Conservation (phyloP, 106 monocot genomes). For the Narthecium ossifragum region DNA sequence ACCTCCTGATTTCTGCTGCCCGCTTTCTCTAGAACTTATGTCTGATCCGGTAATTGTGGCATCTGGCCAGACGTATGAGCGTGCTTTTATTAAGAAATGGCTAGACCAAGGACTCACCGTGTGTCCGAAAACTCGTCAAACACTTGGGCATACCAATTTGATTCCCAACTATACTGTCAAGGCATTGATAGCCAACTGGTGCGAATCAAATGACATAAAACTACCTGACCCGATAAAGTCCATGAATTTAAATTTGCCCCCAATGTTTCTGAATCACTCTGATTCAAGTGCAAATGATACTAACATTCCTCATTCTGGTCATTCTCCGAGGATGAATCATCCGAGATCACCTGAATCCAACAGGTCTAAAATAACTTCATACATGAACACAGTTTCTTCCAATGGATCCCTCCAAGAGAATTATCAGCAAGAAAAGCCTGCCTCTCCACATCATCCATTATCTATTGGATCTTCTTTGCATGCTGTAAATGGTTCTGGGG, state of each 20-base stretch:
- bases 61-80: conserved; percentile 93
- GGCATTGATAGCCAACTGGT: conserved; percentile 85
- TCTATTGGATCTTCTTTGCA: conserved; percentile 12
- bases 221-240: conserved; percentile 64
- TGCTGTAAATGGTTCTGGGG: conserved; percentile 24
- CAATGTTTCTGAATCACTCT: conserved; percentile 17
- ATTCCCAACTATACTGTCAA: conserved; percentile 96
- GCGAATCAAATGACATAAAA: conserved; percentile 70
- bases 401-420: conserved; percentile 35
- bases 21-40: conserved; percentile 89
- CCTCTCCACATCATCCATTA: conserved; percentile 10
- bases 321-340: conserved; percentile 12
- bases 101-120: conserved; percentile 82
- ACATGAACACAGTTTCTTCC: conserved; percentile 15
- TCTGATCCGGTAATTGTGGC: conserved; percentile 93
- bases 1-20: conserved; percentile 88
- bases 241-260: conserved; percentile 36
- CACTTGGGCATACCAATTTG: conserved; percentile 70
- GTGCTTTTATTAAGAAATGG: conserved; percentile 80
- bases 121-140: conserved; percentile 86
- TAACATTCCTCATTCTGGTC: conserved; percentile 11
- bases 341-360: conserved; percentile 29
- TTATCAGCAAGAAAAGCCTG: conserved; percentile 21
- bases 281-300: conserved; percentile 28
- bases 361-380: conserved; percentile 8